These are phyloP conservation scores for Penicillium palitans DNA, from an alignment of 2,329 filamentous ascomycete species.

Conservation along the genomic window DNA sequence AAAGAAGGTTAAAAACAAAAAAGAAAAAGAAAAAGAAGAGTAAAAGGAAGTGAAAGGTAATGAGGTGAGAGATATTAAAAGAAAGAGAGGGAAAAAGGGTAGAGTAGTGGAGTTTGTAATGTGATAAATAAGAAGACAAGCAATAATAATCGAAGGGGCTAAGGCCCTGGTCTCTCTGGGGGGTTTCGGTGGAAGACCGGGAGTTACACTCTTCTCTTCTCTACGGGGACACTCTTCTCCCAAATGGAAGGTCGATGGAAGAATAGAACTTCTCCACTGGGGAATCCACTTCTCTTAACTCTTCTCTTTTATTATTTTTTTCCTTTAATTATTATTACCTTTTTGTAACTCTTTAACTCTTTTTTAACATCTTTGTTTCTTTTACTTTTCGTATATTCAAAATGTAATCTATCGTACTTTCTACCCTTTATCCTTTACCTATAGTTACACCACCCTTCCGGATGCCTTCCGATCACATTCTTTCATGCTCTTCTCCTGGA, in stretches of 20 bases:
- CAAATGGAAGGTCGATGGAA: conserved; percentile 8
- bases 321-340: neutral
- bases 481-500: conserved; percentile 1
- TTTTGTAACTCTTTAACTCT: neutral
- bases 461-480: conserved; percentile 11
- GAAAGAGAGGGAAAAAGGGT: neutral
- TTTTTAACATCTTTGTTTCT: neutral
- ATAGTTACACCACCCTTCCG: conserved; percentile 9
- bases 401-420: neutral
- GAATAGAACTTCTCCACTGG: conserved; percentile 3
- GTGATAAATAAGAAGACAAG: conserved; percentile 10
- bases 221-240: neutral
- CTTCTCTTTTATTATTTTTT: neutral
- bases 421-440: neutral
- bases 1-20: conserved; percentile 11
- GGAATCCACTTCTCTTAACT: neutral
- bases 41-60: conserved; percentile 1
- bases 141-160: conserved; percentile 14
- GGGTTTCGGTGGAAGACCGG: conserved; percentile 19
- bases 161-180: neutral
- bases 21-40: neutral
- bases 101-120: neutral
- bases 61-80: conserved; percentile 8
- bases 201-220: conserved; percentile 5
- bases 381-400: neutral